Evolutionary conservation across 306 rosid species (phyloP), one percentile per base, ranked within the genome.

Genomic region (Fagus crenata): DNA sequence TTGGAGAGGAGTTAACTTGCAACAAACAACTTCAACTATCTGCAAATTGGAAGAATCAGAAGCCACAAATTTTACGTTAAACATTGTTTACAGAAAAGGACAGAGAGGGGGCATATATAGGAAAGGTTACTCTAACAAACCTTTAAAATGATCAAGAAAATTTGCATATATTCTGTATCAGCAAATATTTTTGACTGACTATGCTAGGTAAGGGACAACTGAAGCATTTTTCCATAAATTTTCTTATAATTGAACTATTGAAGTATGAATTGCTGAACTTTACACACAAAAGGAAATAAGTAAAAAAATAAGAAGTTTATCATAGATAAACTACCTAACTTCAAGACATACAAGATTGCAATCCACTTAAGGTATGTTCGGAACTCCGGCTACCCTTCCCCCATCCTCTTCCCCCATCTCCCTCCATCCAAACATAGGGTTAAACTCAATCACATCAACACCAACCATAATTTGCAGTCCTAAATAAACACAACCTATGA

Each of bases 1-100:
- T 86, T 94, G 98, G 65, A 94, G 90, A 67, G 93, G 93, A 82
- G 95, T 88, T 89, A 94, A 89, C 90, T 88, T 94, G 96, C 98
- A 92, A 83, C 98, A 95, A 83, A 95, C 90, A 78, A 95, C 98
- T 92, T 95, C 96, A 81, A 95, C 80, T 54, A 95, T 92, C 98
- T 94, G 97, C 73, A 71, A 76, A 69, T 46, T 28, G 68, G 70
- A 72, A 75, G 67, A 71, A 81, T 75, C 13, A 35, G 53, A 72
- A 76, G 74, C 71, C 64, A 59, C 31, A 76, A 53, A 77, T 68
- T 77, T 46, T 32, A 33, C 35, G 14, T 32, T 3, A 35, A 63
- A 36, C 32, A 39, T 72, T 69, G 59, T 12, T 73, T 79, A 43
- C 49, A 32, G 12, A 8, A 53, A 33, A 33, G 49, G 53, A 14